Evolutionary conservation across 1,284 basidiomycete species (phyloP), one percentile per base, ranked within the genome.

Genomic region (Austropuccinia psidii): DNA sequence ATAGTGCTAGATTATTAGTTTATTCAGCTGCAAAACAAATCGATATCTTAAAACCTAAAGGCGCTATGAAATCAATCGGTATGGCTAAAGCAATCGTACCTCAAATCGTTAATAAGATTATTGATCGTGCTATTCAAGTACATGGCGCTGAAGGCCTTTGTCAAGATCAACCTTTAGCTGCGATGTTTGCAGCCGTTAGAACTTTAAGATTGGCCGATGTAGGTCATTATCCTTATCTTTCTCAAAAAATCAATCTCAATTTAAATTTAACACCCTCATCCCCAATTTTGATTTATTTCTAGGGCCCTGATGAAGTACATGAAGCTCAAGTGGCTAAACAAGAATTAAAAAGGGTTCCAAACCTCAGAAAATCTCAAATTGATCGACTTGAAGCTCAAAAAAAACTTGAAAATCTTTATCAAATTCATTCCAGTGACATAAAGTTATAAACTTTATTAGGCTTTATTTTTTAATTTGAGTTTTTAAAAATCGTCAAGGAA

Each of bases 21-120:
- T 84, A 96, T 72, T 89, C 90, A 74, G 95, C 96, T 2, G 95
- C 95, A n/a, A 83, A 90, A 76, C 90, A 92, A 89, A 94, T 98
- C 75, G 94, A 98, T 83, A 88, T 87, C 77, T 83, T 86, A 79
- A 87, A 89, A 76, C 91, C 95, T 2, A 98, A 98, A 81, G 93
- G 91, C 49, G 95, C 96, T 0, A 81, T 97, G 82, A 94, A 94
- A 82, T 95, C 98, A 81, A 98, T 98, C 79, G 94, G 91, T 49
- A 91, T 97, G 77, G 91, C 93, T 73, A 98, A 98, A 85, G 94
- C 95, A 78, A 88, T 92, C 55, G 92, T 98, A 5, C 93, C 94
- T 31, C 85, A 85, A 0, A 90, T 95, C 87, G 93, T 93, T 0
- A 85, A 91, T 67, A 83, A 84, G 37, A 89, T 98, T 72, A 85